Conservation (phyloP, 768 basidiomycete species). For the Boletus speciosus region DNA sequence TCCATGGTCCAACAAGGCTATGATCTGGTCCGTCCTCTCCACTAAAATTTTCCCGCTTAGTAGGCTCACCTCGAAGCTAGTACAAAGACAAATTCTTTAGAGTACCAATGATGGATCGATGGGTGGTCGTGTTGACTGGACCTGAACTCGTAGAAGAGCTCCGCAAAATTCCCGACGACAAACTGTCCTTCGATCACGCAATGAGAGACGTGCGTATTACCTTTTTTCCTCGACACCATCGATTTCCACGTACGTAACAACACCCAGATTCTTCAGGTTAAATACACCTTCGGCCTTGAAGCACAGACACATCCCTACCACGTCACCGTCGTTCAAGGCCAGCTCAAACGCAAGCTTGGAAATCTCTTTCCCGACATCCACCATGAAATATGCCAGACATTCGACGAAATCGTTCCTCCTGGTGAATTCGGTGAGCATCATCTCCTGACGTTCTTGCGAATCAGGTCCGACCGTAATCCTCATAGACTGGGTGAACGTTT, state of each 20-base stretch:
- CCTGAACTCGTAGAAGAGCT: slow-evolving; percentile 47
- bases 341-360: slow-evolving; percentile 34
- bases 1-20: slow-evolving; percentile 37
- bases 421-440: slow-evolving; percentile 17
- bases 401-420: slow-evolving; percentile 27
- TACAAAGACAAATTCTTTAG: slow-evolving; percentile 39
- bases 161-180: slow-evolving; percentile 45
- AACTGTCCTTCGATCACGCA: slow-evolving; percentile 40
- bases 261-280: slow-evolving; percentile 35
- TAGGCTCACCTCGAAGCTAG: slow-evolving; percentile 21
- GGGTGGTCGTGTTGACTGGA: slow-evolving; percentile 45
- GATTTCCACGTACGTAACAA: slow-evolving; percentile 17
- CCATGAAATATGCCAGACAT: slow-evolving; percentile 33
- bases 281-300: slow-evolving; percentile 36
- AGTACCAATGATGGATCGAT: slow-evolving; percentile 41
- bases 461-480: slow-evolving; percentile 2
- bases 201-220: slow-evolving; percentile 35
- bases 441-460: slow-evolving; percentile 5
- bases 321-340: slow-evolving; percentile 29
- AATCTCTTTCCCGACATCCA: slow-evolving; percentile 32
- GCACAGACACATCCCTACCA: slow-evolving; percentile 36
- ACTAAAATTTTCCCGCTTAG: not conserved
- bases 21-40: slow-evolving; percentile 24
- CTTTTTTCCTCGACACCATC: slow-evolving; percentile 1
- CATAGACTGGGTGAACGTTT: slow-evolving; percentile 31